Evolutionary conservation across 306 rosid species (phyloP).

Genomic region (Cicer yamashitae): DNA sequence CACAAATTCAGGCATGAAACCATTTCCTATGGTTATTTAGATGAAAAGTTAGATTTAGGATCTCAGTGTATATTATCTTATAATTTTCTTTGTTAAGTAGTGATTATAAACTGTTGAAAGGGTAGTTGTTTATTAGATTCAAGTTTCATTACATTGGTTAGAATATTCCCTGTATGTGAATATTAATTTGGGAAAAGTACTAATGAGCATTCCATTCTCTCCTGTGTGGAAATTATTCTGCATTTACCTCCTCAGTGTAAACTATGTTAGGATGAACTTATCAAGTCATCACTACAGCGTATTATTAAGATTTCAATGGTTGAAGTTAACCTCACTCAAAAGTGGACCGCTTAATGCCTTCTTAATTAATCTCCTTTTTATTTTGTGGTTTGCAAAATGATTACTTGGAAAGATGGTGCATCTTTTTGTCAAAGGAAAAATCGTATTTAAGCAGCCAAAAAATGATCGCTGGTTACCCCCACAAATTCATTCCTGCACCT

Average conservation of each 20-base stretch:
- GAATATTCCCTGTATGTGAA: constrained; percentile 52
- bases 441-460: too few species aligned
- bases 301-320: not conserved
- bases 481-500: too few species aligned
- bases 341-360: too few species aligned
- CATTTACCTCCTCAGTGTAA: constrained; percentile 3
- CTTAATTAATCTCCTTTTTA: too few species aligned
- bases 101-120: constrained; percentile 51
- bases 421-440: too few species aligned
- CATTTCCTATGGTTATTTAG: constrained; percentile 52
- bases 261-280: constrained; percentile 16
- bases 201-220: constrained; percentile 13
- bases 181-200: constrained; percentile 44
- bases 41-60: constrained; percentile 72
- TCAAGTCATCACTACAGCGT: not conserved
- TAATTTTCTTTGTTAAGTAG: constrained; percentile 46
- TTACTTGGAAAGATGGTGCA: too few species aligned
- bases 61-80: constrained; percentile 63
- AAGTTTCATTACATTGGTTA: constrained; percentile 34
- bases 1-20: constrained; percentile 45
- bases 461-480: too few species aligned
- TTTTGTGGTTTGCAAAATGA: too few species aligned
- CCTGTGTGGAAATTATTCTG: not conserved
- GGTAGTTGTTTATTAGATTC: constrained; percentile 55
- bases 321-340: too few species aligned